A percentile compares a stretch with the other conserved stretches of the same genome.
Evolutionary conservation across 495 filamentous ascomycete species (phyloP).

Genomic region (Annulohypoxylon bovei): DNA sequence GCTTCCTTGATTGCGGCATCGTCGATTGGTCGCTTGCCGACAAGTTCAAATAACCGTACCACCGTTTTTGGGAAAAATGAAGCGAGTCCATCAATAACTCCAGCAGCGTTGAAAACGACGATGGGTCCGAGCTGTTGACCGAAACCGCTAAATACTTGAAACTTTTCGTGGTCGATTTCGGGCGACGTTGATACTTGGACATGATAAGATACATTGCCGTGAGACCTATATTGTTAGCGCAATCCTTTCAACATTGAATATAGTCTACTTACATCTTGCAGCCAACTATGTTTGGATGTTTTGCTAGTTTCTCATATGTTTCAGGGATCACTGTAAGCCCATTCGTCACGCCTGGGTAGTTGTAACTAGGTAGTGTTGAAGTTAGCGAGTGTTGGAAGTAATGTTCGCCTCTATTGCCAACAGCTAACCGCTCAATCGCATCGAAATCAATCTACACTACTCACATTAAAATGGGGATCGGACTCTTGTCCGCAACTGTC

Average conservation of each 20-base stretch:
- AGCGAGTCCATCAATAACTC: constrained; percentile 71
- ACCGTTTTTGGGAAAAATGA: constrained; percentile 68
- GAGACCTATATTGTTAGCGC: constrained; percentile 49
- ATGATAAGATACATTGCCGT: constrained; percentile 69
- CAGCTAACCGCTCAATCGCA: not conserved
- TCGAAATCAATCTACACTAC: constrained; percentile 1
- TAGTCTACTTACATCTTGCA: constrained; percentile 60
- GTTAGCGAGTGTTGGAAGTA: not conserved
- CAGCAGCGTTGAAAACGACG: constrained; percentile 65
- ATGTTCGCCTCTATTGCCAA: not conserved
- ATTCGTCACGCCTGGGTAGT: constrained; percentile 72
- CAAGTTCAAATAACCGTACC: constrained; percentile 61
- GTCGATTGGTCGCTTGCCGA: constrained; percentile 44
- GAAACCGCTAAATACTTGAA: constrained; percentile 69
- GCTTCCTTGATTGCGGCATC: constrained; percentile 49
- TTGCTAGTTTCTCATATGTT: constrained; percentile 62
- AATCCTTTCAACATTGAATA: not conserved
- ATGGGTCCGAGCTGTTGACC: constrained; percentile 71
- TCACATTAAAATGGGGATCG: constrained; percentile 63
- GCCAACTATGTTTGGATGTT: constrained; percentile 68
- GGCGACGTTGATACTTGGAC: constrained; percentile 64
- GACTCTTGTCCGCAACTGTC: constrained; percentile 60
- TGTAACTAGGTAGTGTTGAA: constrained; percentile 58
- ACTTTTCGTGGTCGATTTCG: constrained; percentile 57
- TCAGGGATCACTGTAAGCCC: constrained; percentile 61